Conservation (phyloP, 2,329 filamentous ascomycete species). For the Aureobasidium sp. region DNA sequence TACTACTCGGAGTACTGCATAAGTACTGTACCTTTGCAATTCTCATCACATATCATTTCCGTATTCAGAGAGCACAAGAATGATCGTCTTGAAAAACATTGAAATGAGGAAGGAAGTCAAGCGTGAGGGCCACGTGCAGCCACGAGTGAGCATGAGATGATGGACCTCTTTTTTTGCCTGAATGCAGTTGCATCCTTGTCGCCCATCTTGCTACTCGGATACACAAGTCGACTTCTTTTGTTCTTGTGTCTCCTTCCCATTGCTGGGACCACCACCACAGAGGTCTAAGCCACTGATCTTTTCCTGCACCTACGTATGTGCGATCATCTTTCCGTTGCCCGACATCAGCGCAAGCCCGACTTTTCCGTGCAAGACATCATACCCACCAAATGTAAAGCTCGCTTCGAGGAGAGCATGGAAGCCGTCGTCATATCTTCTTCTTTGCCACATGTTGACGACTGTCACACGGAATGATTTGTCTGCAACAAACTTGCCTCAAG, state of each 20-base stretch:
- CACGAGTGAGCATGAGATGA: background rate
- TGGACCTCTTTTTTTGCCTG: background rate
- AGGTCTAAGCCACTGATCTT: background rate
- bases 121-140: slow-evolving; percentile 5
- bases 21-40: background rate
- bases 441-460: background rate
- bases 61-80: background rate
- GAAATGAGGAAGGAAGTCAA: background rate
- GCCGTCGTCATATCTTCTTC: background rate
- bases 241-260: background rate
- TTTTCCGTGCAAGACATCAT: background rate
- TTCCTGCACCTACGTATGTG: background rate
- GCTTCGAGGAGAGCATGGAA: background rate
- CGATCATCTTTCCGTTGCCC: background rate
- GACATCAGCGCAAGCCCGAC: background rate
- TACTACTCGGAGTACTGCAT: background rate
- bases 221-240: background rate
- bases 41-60: background rate
- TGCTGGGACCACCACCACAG: background rate
- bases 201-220: background rate
- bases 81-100: background rate
- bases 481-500: background rate
- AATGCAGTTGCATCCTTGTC: background rate
- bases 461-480: background rate
- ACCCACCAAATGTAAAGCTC: background rate